Percentiles rank a stretch among this genome's conserved stretches.
These are phyloP conservation scores for Fusarium sp. DNA, from an alignment of 2,329 filamentous ascomycete genomes.

Conservation along the genomic window DNA sequence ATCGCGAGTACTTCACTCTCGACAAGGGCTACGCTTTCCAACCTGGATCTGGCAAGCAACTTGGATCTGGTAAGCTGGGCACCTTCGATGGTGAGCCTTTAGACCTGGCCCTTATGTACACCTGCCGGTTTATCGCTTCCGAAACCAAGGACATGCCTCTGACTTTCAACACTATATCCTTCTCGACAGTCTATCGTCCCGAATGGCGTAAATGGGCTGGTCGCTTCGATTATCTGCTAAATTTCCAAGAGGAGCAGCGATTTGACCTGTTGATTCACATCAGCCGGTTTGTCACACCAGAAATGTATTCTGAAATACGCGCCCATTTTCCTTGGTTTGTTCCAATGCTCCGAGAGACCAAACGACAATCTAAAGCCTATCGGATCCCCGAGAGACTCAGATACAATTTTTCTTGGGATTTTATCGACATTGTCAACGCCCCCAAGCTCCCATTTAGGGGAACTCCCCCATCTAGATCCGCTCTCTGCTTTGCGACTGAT, in stretches of 20 bases:
- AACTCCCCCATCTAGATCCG: neutral
- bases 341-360: neutral
- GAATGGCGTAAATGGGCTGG: neutral
- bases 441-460: neutral
- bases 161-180: neutral
- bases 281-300: neutral
- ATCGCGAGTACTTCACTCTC: neutral
- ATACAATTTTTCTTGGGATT: too few species aligned
- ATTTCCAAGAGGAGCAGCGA: accelerated
- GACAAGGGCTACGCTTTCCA: neutral
- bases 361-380: neutral
- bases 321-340: neutral
- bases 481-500: neutral
- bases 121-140: neutral
- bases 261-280: accelerated
- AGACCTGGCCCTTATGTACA: neutral
- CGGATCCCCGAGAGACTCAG: too few species aligned
- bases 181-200: neutral
- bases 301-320: neutral
- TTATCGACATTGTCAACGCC: too few species aligned
- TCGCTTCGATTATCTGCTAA: neutral
- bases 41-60: neutral
- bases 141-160: neutral
- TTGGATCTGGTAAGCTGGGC: neutral
- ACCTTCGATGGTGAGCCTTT: neutral